Conservation (phyloP, 129 eudicot species). For the Kitagawia praeruptora region DNA sequence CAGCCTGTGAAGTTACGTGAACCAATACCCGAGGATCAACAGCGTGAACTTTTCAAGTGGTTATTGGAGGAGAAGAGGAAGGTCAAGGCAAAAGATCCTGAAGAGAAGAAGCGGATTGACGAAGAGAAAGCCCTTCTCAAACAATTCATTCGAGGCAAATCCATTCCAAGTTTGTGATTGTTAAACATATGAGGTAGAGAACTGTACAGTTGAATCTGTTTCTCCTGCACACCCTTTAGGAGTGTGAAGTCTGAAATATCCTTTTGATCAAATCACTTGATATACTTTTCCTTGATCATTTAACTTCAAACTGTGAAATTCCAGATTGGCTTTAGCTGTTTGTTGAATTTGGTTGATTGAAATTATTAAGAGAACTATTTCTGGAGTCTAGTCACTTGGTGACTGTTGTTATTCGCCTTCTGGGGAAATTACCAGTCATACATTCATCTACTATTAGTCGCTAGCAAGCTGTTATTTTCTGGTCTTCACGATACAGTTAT, state of each 20-base stretch:
- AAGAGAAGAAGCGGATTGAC: slow-evolving; percentile 69
- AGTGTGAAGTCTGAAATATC: not conserved
- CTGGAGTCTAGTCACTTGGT: not conserved
- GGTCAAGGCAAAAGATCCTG: slow-evolving; percentile 54
- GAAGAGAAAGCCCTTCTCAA: slow-evolving; percentile 90
- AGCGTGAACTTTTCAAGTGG: slow-evolving; percentile 89
- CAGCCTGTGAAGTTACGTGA: slow-evolving; percentile 32
- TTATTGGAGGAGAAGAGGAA: slow-evolving; percentile 88
- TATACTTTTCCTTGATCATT: not conserved
- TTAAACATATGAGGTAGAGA: not conserved
- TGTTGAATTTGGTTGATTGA: not conserved
- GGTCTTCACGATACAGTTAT: not conserved
- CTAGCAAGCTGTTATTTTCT: not conserved
- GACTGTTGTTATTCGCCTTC: not conserved
- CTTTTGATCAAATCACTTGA: not conserved
- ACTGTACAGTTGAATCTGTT: not conserved
- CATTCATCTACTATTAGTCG: not conserved
- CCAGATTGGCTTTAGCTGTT: not conserved
- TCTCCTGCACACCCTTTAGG: not conserved
- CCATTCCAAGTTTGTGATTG: slow-evolving; percentile 56
- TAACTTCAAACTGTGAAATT: not conserved
- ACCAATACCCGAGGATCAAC: slow-evolving; percentile 68
- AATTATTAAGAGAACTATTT: not conserved
- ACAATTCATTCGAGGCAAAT: slow-evolving; percentile 72
- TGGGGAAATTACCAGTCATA: not conserved